Evolutionary conservation across 1,139 yeast genomes (phyloP), one percentile per base, ranked within the genome.

Genomic region (Sugiyamaella paludigena): DNA sequence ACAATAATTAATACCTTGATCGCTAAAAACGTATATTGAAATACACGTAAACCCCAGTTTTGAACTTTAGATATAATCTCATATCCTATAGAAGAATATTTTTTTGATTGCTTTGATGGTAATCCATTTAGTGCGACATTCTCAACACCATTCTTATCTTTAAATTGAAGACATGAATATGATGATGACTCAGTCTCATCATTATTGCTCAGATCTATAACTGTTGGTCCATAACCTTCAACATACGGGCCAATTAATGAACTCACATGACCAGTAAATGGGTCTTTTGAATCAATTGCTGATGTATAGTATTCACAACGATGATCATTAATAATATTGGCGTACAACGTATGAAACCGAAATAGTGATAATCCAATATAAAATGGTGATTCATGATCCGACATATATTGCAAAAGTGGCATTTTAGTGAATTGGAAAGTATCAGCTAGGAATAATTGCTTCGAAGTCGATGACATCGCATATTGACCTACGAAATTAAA

Each of bases 301-400:
- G 95, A 75, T 0, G 95, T 87, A 75, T 85, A 87, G 83, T 87
- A 87, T 29, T 86, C 78, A 4, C 94, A 82, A 57, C 95, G 76
- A 58, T 80, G 82, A 67, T 87, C 96, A 56, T 87, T 85, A 51
- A 84, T 77, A 36, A 84, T 76, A 65, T 87, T 87, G 4, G 92
- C 85, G 62, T 87, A 87, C 48, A 87, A 66, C 1, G 81, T 66
- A 47, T 75, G 72, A 53, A 77, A 63, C 49, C 73, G 69, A 67
- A 87, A 87, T 33, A 54, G 49, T 30, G 70, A 59, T 48, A 87
- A 71, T 0, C 81, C 85, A 57, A 74, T 73, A 64, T 68, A 78
- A 62, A 86, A 87, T 4, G 76, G 73, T 0, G 91, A 80, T 33
- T 70, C 65, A 2, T 81, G 79, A 50, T 79, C 78, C 0, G 94